Percentiles rank a stretch among this genome's conserved stretches.
These are phyloP conservation scores for Boletellus deceptivus DNA, from an alignment of 1,284 basidiomycete genomes.

Conservation along the genomic window DNA sequence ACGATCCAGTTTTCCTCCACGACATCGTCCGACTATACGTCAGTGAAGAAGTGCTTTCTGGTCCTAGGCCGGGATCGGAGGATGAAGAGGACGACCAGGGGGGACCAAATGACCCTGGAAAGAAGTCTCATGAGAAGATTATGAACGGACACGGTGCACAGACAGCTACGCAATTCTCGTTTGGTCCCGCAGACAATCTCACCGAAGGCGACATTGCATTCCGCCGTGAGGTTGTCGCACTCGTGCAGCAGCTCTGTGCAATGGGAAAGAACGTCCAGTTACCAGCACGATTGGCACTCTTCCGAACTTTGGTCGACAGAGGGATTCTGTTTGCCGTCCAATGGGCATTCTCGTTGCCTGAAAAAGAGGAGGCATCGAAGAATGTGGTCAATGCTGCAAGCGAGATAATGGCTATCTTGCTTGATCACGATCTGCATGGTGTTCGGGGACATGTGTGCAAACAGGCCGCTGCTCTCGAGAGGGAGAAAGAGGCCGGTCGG, in stretches of 20 bases:
- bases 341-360: constrained; percentile 72
- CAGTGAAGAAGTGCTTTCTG: constrained; percentile 56
- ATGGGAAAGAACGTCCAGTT: constrained; percentile 98
- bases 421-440: constrained; percentile 91
- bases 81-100: constrained; percentile 31
- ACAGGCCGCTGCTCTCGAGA: constrained; percentile 69
- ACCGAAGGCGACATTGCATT: constrained; percentile 50
- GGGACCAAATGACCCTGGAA: constrained; percentile 23
- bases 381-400: constrained; percentile 73
- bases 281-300: constrained; percentile 82
- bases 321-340: constrained; percentile 90
- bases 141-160: constrained; percentile 25
- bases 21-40: constrained; percentile 81
- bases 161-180: constrained; percentile 42
- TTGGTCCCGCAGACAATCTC: constrained; percentile 50
- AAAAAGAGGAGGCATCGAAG: constrained; percentile 46
- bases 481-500: constrained; percentile 53
- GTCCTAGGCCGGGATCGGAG: constrained; percentile 32
- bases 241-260: constrained; percentile 89
- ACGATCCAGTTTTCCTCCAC: constrained; percentile 71
- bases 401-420: constrained; percentile 82
- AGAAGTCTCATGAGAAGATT: constrained; percentile 33
- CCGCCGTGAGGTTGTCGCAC: constrained; percentile 74
- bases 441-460: constrained; percentile 83
- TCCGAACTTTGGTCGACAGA: constrained; percentile 85